These are phyloP conservation scores for Debaryomyces coudertii DNA, from an alignment of 1,139 yeast genomes.

Conservation along the genomic window DNA sequence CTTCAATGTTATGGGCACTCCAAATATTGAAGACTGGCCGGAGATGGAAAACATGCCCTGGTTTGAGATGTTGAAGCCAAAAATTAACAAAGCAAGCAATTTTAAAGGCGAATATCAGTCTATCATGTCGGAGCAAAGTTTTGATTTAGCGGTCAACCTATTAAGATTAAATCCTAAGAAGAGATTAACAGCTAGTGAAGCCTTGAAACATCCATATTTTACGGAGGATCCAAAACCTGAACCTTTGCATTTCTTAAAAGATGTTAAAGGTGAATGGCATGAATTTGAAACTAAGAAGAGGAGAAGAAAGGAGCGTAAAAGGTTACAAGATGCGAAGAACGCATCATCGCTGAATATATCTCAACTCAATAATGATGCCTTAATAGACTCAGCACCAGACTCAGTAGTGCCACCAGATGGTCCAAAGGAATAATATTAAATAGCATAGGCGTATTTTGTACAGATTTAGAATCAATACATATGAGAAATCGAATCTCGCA, in stretches of 20 bases:
- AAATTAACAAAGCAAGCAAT: constrained; percentile 43
- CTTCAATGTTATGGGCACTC: constrained; percentile 86
- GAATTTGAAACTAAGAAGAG: constrained; percentile 93
- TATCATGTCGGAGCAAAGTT: constrained; percentile 56
- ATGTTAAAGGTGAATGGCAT: constrained; percentile 86
- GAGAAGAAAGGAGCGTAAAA: constrained; percentile 61
- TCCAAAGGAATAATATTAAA: constrained; percentile 7
- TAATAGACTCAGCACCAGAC: constrained; percentile 6
- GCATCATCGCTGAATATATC: constrained; percentile 2
- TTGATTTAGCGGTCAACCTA: constrained; percentile 65
- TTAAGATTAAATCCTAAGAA: constrained; percentile 68
- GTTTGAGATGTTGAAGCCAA: constrained; percentile 83
- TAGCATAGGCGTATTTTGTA: constrained; percentile 4
- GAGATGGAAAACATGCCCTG: constrained; percentile 77
- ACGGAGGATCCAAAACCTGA: constrained; percentile 65
- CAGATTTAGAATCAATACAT: neutral
- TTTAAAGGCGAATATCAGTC: constrained; percentile 53
- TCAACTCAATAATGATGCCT: constrained; percentile 2
- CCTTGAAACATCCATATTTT: constrained; percentile 76
- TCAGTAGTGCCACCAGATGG: constrained; percentile 12
- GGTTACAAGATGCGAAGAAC: constrained; percentile 38
- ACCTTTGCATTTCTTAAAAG: constrained; percentile 56
- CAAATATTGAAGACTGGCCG: constrained; percentile 78
- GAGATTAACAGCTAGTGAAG: constrained; percentile 71
- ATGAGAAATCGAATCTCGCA: neutral